Percentiles rank a stretch among this genome's conserved stretches.
Conservation (phyloP, 805 yeast genomes). For the Scheffersomyces coipomensis region DNA sequence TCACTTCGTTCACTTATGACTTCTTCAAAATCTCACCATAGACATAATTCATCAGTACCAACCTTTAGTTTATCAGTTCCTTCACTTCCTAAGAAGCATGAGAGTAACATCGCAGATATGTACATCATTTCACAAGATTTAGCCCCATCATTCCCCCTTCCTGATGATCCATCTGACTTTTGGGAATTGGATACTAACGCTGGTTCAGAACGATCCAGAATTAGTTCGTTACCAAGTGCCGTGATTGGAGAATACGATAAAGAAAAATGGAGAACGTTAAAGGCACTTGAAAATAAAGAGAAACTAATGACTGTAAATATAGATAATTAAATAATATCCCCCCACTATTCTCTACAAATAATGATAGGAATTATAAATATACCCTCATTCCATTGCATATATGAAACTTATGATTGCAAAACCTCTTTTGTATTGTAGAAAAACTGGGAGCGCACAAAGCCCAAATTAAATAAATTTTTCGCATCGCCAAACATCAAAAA, state of each 20-base stretch:
- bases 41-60: neutral
- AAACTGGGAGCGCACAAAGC: too few relatives aligned
- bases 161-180: constrained; percentile 8
- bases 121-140: too few relatives aligned
- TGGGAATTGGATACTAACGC: constrained; percentile 34
- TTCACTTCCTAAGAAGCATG: too few relatives aligned
- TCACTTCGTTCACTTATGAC: constrained; percentile 15
- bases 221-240: constrained; percentile 50
- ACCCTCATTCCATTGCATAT: too few relatives aligned
- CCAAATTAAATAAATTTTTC: neutral
- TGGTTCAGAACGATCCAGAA: constrained; percentile 37
- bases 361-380: too few relatives aligned
- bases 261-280: constrained; percentile 62
- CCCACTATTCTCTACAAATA: too few relatives aligned
- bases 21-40: constrained; percentile 1
- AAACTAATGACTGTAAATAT: too few relatives aligned
- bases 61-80: neutral
- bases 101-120: too few relatives aligned
- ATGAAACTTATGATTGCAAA: too few relatives aligned
- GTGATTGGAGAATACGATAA: constrained; percentile 64
- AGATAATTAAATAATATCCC: too few relatives aligned
- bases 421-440: too few relatives aligned
- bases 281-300: constrained; percentile 22
- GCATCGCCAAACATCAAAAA: neutral
- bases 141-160: too few relatives aligned